Evolutionary conservation across 2,329 filamentous ascomycete species (phyloP), one percentile per base, ranked within the genome.

Genomic region (Akanthomyces muscarius): DNA sequence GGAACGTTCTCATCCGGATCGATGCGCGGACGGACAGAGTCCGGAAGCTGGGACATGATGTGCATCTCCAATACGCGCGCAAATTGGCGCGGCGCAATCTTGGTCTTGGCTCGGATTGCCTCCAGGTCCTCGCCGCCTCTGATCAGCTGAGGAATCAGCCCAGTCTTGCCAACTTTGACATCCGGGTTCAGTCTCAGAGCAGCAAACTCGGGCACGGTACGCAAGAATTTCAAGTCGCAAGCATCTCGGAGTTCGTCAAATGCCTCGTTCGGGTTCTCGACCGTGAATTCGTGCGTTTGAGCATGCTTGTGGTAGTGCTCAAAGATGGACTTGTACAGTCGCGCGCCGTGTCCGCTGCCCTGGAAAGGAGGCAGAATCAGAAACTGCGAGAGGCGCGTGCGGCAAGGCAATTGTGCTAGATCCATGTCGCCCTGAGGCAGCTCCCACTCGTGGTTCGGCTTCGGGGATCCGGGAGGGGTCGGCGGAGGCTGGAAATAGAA

Each of bases 371-470:
- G 93, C 13, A 99, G 81, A 66, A 99, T 88, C 65, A 99, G 72
- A 75, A 98, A 98, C 74, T 99, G 95, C 0, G 94, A 96, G 67
- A 99, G 91, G 51, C 96, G 85, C 64, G 91, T 86, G 45, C 94
- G 87, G 69, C 89, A 89, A 14, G 91, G 89, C 2, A 93, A 82
- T 55, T 88, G 78, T 5, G 84, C 74, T 66, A 88, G 79, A 53
- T 81, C 76, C 53, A 83, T 74, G 38, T 83, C 74, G 45, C 77
- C 70, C 67, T 73, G 64, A 58, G 78, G 74, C 64, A 84, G 70
- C 72, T 81, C 79, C 75, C 79, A 81, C 16, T 77, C 71, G 36
- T 72, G 72, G 23, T 69, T 69, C 36, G 66, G 38, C 2, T 41
- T 41, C 13, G 38, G 70, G 14, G 78, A 72, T 38, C 76, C 78